Evolutionary conservation across 352 stramenopile genomes (phyloP).

Genomic region (Phytopythium helicoides): DNA sequence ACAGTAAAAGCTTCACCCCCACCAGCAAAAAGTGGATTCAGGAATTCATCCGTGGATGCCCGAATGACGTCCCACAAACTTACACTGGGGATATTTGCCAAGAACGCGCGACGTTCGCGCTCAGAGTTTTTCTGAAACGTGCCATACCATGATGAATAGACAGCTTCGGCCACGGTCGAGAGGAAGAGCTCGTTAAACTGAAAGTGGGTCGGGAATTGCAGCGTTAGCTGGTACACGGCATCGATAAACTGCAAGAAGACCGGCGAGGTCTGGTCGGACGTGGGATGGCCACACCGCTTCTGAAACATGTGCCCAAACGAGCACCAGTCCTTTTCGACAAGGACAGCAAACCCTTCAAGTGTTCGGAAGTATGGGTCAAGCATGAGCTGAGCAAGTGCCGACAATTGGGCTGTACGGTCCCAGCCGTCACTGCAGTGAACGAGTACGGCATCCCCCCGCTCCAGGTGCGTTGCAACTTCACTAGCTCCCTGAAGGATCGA

Average conservation of each 20-base stretch:
- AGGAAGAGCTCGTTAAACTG: constrained; percentile 97
- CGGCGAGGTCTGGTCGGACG: constrained; percentile 93
- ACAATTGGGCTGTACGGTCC: constrained; percentile 80
- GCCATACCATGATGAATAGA: constrained; percentile 97
- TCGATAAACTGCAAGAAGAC: constrained; percentile 99
- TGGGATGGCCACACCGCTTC: constrained; percentile 71
- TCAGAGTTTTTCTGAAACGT: constrained; percentile 92
- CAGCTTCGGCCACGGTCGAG: constrained; percentile 92
- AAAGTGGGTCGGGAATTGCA: constrained; percentile 97
- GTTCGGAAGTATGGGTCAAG: constrained; percentile 82
- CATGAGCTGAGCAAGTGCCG: constrained; percentile 79
- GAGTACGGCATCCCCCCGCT: constrained; percentile 71
- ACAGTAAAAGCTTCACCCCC: constrained; percentile 18
- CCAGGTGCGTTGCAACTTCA: constrained; percentile 73
- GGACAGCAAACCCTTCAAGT: constrained; percentile 67
- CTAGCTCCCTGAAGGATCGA: constrained; percentile 71
- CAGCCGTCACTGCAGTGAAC: constrained; percentile 87
- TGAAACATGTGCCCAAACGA: constrained; percentile 89
- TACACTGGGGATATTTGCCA: constrained; percentile 63
- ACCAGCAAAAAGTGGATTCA: constrained; percentile 80
- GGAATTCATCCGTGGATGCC: constrained; percentile 74
- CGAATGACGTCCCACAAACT: constrained; percentile 86
- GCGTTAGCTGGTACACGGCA: constrained; percentile 96
- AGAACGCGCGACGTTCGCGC: constrained; percentile 59
- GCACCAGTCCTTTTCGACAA: constrained; percentile 90